These are phyloP conservation scores for Morella rubra DNA, from an alignment of 306 rosid species.

Conservation along the genomic window DNA sequence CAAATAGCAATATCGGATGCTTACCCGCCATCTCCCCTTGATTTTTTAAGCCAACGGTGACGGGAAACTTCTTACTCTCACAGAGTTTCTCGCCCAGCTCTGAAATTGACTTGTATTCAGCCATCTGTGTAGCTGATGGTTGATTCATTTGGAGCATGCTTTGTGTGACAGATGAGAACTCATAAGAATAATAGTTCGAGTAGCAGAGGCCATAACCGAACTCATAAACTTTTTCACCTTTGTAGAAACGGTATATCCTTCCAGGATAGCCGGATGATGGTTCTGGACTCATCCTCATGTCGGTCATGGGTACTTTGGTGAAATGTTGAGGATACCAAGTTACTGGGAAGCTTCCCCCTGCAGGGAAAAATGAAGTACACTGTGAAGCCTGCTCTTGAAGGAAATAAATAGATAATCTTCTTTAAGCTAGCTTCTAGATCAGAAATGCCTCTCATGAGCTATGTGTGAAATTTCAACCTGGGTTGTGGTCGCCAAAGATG, in stretches of 20 bases:
- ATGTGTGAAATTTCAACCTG: slow-evolving; percentile 45
- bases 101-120: slow-evolving; percentile 49
- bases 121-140: slow-evolving; percentile 39
- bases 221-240: slow-evolving; percentile 62
- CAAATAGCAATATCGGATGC: slow-evolving; percentile 72
- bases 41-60: slow-evolving; percentile 53
- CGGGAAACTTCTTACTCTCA: slow-evolving; percentile 43
- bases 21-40: slow-evolving; percentile 75
- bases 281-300: slow-evolving; percentile 91
- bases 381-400: not conserved
- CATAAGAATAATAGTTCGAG: slow-evolving; percentile 52
- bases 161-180: slow-evolving; percentile 45
- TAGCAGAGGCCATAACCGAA: slow-evolving; percentile 93
- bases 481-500: slow-evolving; percentile 89
- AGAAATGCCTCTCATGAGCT: not conserved
- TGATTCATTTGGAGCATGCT: slow-evolving; percentile 54
- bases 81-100: slow-evolving; percentile 57
- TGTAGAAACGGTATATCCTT: slow-evolving; percentile 79
- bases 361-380: slow-evolving; percentile 20
- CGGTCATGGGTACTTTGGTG: slow-evolving; percentile 81
- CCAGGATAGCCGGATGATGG: slow-evolving; percentile 73
- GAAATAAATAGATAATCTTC: not conserved
- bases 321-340: slow-evolving; percentile 81
- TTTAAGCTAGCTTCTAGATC: too few relatives aligned
- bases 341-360: slow-evolving; percentile 90